These are phyloP conservation scores for Macrotyloma uniflorum DNA, from an alignment of 306 rosid species.

Conservation along the genomic window DNA sequence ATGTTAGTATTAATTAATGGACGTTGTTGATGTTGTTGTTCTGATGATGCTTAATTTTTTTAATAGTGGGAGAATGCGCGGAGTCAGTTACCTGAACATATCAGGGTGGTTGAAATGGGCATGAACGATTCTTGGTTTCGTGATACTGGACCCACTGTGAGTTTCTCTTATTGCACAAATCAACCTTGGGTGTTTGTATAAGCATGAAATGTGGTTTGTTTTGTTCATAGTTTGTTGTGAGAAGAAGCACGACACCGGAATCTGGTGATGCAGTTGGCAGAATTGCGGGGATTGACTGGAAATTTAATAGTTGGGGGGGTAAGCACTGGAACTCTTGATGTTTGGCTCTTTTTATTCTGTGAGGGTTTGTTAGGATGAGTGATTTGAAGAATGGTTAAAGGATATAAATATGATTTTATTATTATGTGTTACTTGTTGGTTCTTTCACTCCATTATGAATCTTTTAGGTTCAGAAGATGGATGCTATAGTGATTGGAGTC, in stretches of 20 bases:
- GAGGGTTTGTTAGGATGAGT: constrained; percentile 1
- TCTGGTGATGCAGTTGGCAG: constrained; percentile 38
- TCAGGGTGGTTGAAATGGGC: constrained; percentile 82
- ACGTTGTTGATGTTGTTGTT: background rate
- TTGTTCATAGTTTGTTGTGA: constrained; percentile 74
- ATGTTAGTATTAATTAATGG: background rate
- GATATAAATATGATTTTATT: constrained; percentile 15
- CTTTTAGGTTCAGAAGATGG: constrained; percentile 72
- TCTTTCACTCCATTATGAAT: constrained; percentile 16
- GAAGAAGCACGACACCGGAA: constrained; percentile 33
- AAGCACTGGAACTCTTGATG: constrained; percentile 27
- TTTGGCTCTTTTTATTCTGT: background rate
- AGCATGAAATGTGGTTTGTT: constrained; percentile 22
- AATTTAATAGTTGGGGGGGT: constrained; percentile 98
- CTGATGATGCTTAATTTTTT: background rate
- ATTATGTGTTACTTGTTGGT: background rate
- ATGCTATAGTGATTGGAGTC: constrained; percentile 84
- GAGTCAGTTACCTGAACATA: constrained; percentile 57
- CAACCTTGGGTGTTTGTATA: background rate
- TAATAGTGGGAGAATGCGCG: constrained; percentile 82
- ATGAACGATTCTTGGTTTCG: constrained; percentile 93
- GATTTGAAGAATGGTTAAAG: constrained; percentile 24
- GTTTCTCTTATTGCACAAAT: constrained; percentile 35
- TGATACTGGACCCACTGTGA: constrained; percentile 84
- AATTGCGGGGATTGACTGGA: constrained; percentile 94